Evolutionary conservation across 805 yeast species (phyloP), one percentile per base, ranked within the genome.

Genomic region (Groenewaldozyma salmanticensis): DNA sequence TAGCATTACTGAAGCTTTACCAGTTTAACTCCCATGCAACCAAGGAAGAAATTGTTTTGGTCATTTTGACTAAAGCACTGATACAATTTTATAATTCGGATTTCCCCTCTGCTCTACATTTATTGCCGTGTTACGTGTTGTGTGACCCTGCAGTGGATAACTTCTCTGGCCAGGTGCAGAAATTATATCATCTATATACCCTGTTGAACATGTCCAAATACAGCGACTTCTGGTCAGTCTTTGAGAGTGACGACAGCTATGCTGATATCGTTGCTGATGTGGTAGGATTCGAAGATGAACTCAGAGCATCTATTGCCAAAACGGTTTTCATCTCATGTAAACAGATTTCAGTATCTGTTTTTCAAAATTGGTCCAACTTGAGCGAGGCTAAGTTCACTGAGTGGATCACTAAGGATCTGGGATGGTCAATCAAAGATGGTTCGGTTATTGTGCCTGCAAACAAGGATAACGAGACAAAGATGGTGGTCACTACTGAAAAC

Each of bases 1-100:
- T 70, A 52, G 75, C 75, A 1, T 57, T 70, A 18, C 55, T 70
- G 45, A 70, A 70, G 43, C 58, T 71, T 37, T 70, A 63, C 43
- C 63, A 59, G 34, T 53, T 61, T 47, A 58, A 60, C 45, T 50
- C 54, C 17, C 64, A 65, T 19, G 64, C 60, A 21, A 48, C 54
- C 20, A 64, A 62, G 44, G 67, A 70, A 45, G 63, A 63, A 15
- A 49, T 58, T 21, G 63, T 70, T 13, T 44, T 66, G 16, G 64
- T 64, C 45, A 54, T 65, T 24, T 59, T 70, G 20, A 48, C 65
- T 37, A 63, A 66, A 47, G 70, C 73, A 5, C 54, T 70, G 38
- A 54, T 64, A 39, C 60, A 60, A 33, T 71, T 66, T 50, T 56
- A 58, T 42, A 58, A 65, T 34, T 54, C 63, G 33, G 75, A 70